Evolutionary conservation across 2,329 filamentous ascomycete species (phyloP), one percentile per base, ranked within the genome.

Genomic region (Phialophora chinensis): DNA sequence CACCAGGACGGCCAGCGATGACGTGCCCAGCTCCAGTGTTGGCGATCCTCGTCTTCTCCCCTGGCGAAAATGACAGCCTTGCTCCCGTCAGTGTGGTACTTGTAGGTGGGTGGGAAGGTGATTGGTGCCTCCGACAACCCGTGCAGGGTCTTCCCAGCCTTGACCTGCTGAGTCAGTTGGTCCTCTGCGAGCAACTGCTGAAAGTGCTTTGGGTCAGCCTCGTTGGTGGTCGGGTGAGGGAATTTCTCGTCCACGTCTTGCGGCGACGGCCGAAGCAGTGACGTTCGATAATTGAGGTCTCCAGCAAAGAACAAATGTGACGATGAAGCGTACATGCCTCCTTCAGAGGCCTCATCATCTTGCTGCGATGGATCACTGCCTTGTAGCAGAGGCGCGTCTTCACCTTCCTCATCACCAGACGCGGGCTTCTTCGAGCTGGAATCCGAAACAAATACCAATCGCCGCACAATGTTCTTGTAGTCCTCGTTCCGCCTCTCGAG

Each of bases 1-100:
- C 93, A 97, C 95, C 94, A 98, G 74, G 90, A 89, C 0, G 95
- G 93, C 85, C 91, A 96, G 54, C 95, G 88, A 76, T 96, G 91
- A 65, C 83, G 82, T 7, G 93, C 91, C 86, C 93, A 97, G 35
- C 82, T 79, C 89, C 90, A 94, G 11, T 82, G 84, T 78, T 50
- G 71, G 20, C 29, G 59, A 38, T 61, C 59, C 50, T 52, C 59
- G 52, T 69, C 70, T 60, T 2, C 80, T 75, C 42, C 79, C 76
- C 63, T 79, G 75, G 27, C 79, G 76, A 66, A 79, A 75, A 31
- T 76, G 74, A 60, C 74, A 38, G 69, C 65, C 56, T 72, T 68
- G 58, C 60, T 65, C 6, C 49, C 53, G 33, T 79, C 73, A 0
- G 85, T 77, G 38, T 85, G 84, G 77, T 95, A 96, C 78, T 99